A percentile compares a stretch with the other conserved stretches of the same genome.
Evolutionary conservation across 345 rosid species (phyloP).

Genomic region (Noccaea bulbosa): DNA sequence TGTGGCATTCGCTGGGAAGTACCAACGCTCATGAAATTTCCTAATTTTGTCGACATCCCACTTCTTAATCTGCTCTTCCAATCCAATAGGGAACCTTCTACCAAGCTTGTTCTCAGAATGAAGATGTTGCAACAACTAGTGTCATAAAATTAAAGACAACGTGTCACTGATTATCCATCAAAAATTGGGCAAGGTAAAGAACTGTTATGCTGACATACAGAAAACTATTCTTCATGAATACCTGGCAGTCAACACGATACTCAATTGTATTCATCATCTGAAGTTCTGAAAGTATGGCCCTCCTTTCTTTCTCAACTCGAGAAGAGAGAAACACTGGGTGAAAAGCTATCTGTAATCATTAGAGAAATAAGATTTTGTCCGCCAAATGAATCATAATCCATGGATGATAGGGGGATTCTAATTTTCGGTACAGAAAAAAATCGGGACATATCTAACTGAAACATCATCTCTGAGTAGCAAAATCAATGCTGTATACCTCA

Average conservation of each 20-base stretch:
- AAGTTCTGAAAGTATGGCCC: conserved; percentile 98
- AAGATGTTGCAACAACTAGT: conserved; percentile 87
- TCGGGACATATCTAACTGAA: conserved; percentile 25
- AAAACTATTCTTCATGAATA: conserved; percentile 38
- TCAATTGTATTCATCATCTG: conserved; percentile 99
- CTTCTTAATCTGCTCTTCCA: conserved; percentile 97
- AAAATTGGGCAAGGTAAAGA: conserved; percentile 28
- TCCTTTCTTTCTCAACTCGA: conserved; percentile 95
- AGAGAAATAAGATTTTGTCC: conserved; percentile 16
- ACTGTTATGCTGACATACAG: conserved; percentile 33
- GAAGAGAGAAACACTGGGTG: conserved; percentile 93
- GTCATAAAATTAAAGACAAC: conserved; percentile 37
- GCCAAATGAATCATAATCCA: conserved; percentile 4
- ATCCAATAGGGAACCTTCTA: conserved; percentile 96
- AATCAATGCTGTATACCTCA: conserved; percentile 61
- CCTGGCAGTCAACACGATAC: conserved; percentile 99
- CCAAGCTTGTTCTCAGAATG: conserved; percentile 99
- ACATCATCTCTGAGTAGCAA: conserved; percentile 26
- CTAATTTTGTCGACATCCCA: conserved; percentile 99
- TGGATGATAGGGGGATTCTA: conserved; percentile 1
- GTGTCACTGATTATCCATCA: conserved; percentile 14
- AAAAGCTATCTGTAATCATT: conserved; percentile 79
- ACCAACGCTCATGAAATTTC: conserved; percentile 99
- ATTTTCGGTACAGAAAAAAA: background rate
- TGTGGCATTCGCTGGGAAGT: conserved; percentile 97